phyloP scores from a whole-genome alignment of 306 rosid genomes.

The Dryas drummondii region DNA sequence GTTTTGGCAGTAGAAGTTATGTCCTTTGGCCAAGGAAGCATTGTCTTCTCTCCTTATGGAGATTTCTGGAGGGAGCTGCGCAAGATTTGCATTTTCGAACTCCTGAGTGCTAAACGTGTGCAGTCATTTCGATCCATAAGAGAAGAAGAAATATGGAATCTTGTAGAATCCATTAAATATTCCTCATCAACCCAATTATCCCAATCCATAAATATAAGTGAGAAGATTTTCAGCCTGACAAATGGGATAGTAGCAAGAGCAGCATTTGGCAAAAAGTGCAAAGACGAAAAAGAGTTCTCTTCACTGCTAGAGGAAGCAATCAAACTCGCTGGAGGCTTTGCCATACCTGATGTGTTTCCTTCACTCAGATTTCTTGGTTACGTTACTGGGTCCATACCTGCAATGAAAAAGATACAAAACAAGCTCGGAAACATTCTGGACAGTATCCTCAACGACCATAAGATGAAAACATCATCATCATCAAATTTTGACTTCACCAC shows the following conservation, averaged over 20 bases:
- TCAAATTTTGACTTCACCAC: too few species aligned
- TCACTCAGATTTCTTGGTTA: background rate
- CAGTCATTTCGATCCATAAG: slow-evolving; percentile 12
- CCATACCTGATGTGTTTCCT: slow-evolving; percentile 8
- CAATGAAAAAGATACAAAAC: background rate
- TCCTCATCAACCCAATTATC: background rate
- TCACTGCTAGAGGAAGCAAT: background rate
- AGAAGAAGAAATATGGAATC: slow-evolving; percentile 22
- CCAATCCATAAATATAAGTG: background rate
- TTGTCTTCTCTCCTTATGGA: slow-evolving; percentile 22
- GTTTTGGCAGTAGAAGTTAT: slow-evolving; percentile 11
- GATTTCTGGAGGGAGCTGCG: slow-evolving; percentile 23
- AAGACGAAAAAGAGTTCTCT: slow-evolving; percentile 21
- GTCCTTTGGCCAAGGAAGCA: background rate
- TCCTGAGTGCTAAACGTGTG: slow-evolving; percentile 7
- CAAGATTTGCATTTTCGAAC: slow-evolving; percentile 11
- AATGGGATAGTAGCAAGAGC: slow-evolving; percentile 2
- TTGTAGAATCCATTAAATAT: background rate
- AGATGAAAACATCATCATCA: background rate
- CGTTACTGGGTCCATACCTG: background rate
- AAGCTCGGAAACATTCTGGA: background rate
- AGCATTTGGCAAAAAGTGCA: slow-evolving; percentile 26
- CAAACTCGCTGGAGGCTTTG: background rate
- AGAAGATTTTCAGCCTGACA: background rate
- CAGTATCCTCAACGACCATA: background rate